phyloP scores from a whole-genome alignment of 768 basidiomycete species.

The Cantharellus cinnabarinus region DNA sequence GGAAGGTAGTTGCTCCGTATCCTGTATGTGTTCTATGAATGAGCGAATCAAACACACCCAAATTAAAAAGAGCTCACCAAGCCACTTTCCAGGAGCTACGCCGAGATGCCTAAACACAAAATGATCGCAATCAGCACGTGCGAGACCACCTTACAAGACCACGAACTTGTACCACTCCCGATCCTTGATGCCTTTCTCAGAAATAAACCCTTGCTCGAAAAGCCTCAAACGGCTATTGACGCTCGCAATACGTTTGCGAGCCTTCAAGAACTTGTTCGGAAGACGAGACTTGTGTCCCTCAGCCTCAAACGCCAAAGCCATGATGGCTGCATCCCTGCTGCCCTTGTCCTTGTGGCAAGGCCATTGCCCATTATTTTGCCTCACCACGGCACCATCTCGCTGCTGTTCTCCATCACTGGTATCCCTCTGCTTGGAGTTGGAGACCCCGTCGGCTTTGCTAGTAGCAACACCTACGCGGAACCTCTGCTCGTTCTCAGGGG shows the following conservation, averaged over 20 bases:
- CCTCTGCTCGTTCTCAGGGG: conserved; percentile 10
- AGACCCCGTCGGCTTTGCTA: neutral
- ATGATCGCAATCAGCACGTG: neutral
- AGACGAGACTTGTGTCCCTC: neutral
- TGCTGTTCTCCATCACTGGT: no score
- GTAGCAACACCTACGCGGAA: conserved; percentile 1
- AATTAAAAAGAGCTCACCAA: conserved; percentile 24
- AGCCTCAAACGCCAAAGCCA: neutral
- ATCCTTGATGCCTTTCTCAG: conserved; percentile 26
- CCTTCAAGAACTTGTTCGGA: conserved; percentile 26
- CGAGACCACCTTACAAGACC: neutral
- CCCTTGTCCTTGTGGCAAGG: no score
- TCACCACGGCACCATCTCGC: no score
- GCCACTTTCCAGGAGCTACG: conserved; percentile 74
- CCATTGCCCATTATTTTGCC: no score
- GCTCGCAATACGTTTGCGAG: conserved; percentile 33
- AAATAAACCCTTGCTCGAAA: conserved; percentile 70
- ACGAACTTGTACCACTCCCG: conserved; percentile 48
- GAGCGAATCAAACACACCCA: conserved; percentile 9
- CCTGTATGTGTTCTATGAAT: neutral
- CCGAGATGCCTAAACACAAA: conserved; percentile 31
- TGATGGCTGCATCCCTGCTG: no score
- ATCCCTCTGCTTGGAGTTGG: neutral
- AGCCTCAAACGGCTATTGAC: conserved; percentile 45
- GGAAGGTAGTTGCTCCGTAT: conserved; percentile 14